Base-by-base conservation (phyloP, 2,329 filamentous ascomycete species). In the Aureobasidium leucospermi region DNA sequence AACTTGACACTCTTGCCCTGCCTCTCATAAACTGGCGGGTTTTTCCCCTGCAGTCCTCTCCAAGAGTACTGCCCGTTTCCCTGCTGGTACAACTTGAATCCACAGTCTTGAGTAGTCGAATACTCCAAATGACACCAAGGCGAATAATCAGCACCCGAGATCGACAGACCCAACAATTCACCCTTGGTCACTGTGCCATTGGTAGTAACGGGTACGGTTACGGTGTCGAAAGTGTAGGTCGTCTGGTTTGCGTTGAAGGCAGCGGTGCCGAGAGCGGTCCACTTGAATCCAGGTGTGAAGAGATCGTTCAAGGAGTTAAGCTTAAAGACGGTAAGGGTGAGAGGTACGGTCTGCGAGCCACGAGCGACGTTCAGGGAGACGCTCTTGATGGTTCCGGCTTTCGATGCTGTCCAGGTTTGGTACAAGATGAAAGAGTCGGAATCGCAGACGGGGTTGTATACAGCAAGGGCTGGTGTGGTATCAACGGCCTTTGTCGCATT, bases 101-200 rank as follows among this genome's bases (percentile, higher is more conserved):
- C 34, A 23, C 10, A 32, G 3, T 29, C 42, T n/a, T 46, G 34
- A 19, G 61, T 55, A 6, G 46, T 59, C 6, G 38, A 8, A 46
- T 61, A 65, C 51, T 66, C 65, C 39, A 67, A 56, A 60, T 67
- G 65, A 38, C 65, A 67, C 42, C 65, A 65, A 34, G 65, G 65
- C 29, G 63, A 59, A 32, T 64, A 65, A 39, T 67, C 65, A 11
- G 51, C 46, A 0, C 65, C 65, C 0, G 53, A 19, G 28, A 66
- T 65, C 8, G 62, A 49, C 11, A 66, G 10, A 1, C 65, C 65
- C 6, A 67, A 59, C 11, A 64, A 16, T 19, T 67, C 65, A 1
- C 65, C 65, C 4, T 57, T 51, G 4, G 46, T 19, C 0, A 67
- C 65, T 3, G 65, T 66, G 2, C 60, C 60, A 55, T 66, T 66